phyloP scores from a whole-genome alignment of 805 yeast species.

The Clavispora vitiphila region DNA sequence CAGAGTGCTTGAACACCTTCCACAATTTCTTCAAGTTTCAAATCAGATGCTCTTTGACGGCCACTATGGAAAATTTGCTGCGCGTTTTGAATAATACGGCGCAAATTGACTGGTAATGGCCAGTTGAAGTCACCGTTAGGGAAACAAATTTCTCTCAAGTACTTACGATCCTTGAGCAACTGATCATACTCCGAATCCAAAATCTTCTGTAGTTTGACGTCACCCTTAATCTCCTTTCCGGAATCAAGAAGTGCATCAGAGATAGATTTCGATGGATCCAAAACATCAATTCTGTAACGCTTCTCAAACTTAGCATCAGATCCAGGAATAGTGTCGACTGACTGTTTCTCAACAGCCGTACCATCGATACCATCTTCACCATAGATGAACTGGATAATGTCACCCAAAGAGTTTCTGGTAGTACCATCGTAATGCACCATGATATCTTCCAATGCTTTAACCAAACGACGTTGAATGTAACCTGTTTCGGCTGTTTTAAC shows the following conservation, averaged over 20 bases:
- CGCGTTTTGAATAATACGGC: constrained; percentile 95
- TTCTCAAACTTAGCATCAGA: constrained; percentile 77
- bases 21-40: constrained; percentile 79
- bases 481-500: constrained; percentile 99
- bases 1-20: constrained; percentile 65
- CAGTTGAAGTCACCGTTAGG: constrained; percentile 92
- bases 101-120: constrained; percentile 96
- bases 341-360: constrained; percentile 94
- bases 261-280: constrained; percentile 58
- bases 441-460: constrained; percentile 93
- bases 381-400: constrained; percentile 89
- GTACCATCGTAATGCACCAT: constrained; percentile 99
- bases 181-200: constrained; percentile 84
- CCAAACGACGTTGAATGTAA: constrained; percentile 96
- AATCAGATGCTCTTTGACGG: constrained; percentile 82
- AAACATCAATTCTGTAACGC: constrained; percentile 81
- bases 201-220: constrained; percentile 70
- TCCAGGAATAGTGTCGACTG: constrained; percentile 93
- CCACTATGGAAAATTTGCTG: constrained; percentile 96
- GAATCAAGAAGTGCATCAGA: constrained; percentile 77
- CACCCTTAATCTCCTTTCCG: constrained; percentile 88
- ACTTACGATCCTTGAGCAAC: constrained; percentile 67
- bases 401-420: constrained; percentile 95
- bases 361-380: constrained; percentile 99
- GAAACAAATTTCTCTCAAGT: constrained; percentile 76